Evolutionary conservation across 2,329 filamentous ascomycete species (phyloP).

Genomic region (Penicillium sp.): DNA sequence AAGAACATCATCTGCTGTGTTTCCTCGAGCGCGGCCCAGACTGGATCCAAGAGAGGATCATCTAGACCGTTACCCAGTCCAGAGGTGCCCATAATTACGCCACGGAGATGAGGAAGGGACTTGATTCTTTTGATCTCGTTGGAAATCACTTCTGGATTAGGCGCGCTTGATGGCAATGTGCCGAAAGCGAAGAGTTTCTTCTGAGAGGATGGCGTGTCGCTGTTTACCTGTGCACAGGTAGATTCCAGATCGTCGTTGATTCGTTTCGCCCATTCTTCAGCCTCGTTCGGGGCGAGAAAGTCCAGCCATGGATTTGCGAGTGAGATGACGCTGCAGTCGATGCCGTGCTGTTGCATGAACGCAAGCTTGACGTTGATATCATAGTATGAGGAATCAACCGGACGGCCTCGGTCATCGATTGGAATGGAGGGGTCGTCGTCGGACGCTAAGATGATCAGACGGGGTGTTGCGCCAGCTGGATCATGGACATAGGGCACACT

Average conservation of each 20-base stretch:
- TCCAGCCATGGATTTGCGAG: conserved; percentile 94
- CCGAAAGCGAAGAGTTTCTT: conserved; percentile 78
- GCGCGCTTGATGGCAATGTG: conserved; percentile 70
- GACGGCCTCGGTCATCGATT: conserved; percentile 60
- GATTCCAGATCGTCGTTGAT: conserved; percentile 75
- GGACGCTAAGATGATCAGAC: conserved; percentile 46
- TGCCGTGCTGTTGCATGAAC: conserved; percentile 82
- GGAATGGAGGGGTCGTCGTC: conserved; percentile 42
- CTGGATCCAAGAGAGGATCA: conserved; percentile 65
- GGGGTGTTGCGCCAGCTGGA: conserved; percentile 34
- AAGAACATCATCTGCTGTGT: conserved; percentile 68
- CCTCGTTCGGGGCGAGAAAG: conserved; percentile 62
- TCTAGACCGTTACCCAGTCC: conserved; percentile 77
- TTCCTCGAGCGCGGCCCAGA: conserved; percentile 66
- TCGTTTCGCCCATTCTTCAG: conserved; percentile 57
- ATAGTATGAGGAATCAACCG: conserved; percentile 77
- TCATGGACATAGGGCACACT: conserved; percentile 45
- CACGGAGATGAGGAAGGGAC: conserved; percentile 64
- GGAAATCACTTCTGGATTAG: conserved; percentile 56
- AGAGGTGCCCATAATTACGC: conserved; percentile 83
- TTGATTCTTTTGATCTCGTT: conserved; percentile 60
- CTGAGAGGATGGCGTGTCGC: conserved; percentile 1
- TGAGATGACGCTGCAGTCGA: conserved; percentile 78
- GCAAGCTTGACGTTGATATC: conserved; percentile 72
- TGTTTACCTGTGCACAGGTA: conserved; percentile 57